Evolutionary conservation across 768 basidiomycete species (phyloP).

Genomic region (Vishniacozyma victoriae): DNA sequence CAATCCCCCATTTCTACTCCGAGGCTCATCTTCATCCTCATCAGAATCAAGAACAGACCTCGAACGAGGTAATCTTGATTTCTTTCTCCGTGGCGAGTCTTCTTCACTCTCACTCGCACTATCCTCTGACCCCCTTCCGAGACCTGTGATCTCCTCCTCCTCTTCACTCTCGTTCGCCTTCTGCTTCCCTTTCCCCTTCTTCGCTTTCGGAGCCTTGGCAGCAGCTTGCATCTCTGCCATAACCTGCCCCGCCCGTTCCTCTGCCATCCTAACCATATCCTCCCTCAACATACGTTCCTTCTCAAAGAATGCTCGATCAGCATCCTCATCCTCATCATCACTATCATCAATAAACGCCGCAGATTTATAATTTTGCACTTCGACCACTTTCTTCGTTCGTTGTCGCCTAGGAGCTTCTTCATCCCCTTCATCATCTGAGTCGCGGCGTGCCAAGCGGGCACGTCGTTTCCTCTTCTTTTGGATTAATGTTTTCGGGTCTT

Average conservation of each 20-base stretch:
- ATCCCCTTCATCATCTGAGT: slow-evolving; percentile 45
- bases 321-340: slow-evolving; percentile 67
- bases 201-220: slow-evolving; percentile 15
- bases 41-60: too few species aligned
- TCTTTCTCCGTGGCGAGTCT: background rate
- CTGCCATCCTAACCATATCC: slow-evolving; percentile 32
- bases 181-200: slow-evolving; percentile 8
- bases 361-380: slow-evolving; percentile 72
- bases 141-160: slow-evolving; percentile 3
- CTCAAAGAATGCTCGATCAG: slow-evolving; percentile 67
- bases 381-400: slow-evolving; percentile 54
- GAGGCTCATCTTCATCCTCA: too few species aligned
- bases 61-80: too few species aligned
- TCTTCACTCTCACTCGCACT: background rate
- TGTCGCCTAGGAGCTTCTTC: slow-evolving; percentile 19
- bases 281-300: slow-evolving; percentile 52
- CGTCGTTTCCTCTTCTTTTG: slow-evolving; percentile 13
- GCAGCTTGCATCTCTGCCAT: slow-evolving; percentile 6
- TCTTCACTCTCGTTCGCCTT: slow-evolving; percentile 10
- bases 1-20: too few species aligned
- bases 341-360: slow-evolving; percentile 89
- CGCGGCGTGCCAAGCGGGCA: slow-evolving; percentile 15
- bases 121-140: too few species aligned
- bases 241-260: slow-evolving; percentile 23
- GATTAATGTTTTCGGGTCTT: slow-evolving; percentile 61